Evolutionary conservation across 768 basidiomycete genomes (phyloP).

Genomic region (Auricularia heimuer): DNA sequence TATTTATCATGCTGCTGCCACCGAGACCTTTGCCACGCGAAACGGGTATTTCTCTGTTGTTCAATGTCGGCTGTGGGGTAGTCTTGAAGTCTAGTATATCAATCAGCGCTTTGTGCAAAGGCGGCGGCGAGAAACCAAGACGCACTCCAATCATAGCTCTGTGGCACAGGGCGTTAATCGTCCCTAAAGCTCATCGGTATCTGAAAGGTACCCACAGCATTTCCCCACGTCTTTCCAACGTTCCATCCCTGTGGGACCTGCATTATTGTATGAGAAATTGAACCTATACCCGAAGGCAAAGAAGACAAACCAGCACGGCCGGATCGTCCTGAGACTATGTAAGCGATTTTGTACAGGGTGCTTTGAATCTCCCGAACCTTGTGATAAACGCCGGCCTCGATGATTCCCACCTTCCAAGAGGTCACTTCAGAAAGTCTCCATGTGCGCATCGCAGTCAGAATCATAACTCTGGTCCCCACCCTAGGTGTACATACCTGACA

Average conservation of each 20-base stretch:
- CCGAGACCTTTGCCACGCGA: constrained; percentile 23
- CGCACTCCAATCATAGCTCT: background rate
- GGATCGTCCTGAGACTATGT: background rate
- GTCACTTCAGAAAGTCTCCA: background rate
- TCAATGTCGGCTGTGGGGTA: background rate
- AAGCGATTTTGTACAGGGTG: background rate
- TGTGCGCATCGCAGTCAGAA: background rate
- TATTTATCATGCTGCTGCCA: constrained; percentile 38
- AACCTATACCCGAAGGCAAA: background rate
- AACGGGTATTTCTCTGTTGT: background rate
- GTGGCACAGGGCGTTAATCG: background rate
- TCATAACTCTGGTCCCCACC: background rate
- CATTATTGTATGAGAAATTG: background rate
- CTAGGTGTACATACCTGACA: background rate
- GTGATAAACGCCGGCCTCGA: background rate
- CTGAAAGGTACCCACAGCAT: background rate
- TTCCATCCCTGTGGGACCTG: background rate
- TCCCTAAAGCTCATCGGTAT: background rate
- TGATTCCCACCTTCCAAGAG: background rate
- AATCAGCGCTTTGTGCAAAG: background rate
- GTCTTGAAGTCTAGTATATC: background rate
- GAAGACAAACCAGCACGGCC: background rate
- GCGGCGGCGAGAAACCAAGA: background rate
- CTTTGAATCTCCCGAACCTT: background rate
- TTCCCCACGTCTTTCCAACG: background rate